Evolutionary conservation across 345 rosid species (phyloP).

Genomic region (Citrus australasica): DNA sequence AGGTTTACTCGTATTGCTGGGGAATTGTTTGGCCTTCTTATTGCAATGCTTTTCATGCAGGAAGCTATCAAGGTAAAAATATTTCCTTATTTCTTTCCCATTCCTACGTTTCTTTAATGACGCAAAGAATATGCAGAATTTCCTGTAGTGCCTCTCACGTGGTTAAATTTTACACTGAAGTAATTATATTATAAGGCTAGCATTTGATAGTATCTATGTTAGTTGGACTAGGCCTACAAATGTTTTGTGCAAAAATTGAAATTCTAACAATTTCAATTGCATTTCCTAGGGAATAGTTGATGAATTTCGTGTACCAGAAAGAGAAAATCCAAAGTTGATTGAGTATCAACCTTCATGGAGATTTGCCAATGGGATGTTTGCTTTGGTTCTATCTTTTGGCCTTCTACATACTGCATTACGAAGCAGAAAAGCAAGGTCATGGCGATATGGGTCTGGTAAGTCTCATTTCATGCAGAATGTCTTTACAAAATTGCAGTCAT

Average conservation of each 20-base stretch:
- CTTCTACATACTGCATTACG: slow-evolving; percentile 67
- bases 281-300: slow-evolving; percentile 66
- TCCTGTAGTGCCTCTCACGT: neutral
- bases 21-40: slow-evolving; percentile 87
- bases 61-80: slow-evolving; percentile 75
- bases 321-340: slow-evolving; percentile 56
- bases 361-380: slow-evolving; percentile 91
- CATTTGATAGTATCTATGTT: neutral
- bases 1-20: slow-evolving; percentile 94
- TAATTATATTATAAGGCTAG: neutral
- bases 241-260: neutral
- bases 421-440: slow-evolving; percentile 85
- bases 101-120: neutral
- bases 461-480: neutral
- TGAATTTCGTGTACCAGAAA: slow-evolving; percentile 78
- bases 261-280: slow-evolving; percentile 5
- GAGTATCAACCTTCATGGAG: slow-evolving; percentile 83
- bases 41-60: slow-evolving; percentile 95
- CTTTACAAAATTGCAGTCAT: slow-evolving; percentile 9
- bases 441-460: slow-evolving; percentile 90
- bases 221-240: neutral
- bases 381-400: slow-evolving; percentile 77
- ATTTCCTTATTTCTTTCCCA: neutral
- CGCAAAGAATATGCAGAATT: slow-evolving; percentile 3
- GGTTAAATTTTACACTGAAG: slow-evolving; percentile 1